These are phyloP conservation scores for Eleusine indica DNA, from an alignment of 176 grass and related monocot species.

Conservation along the genomic window DNA sequence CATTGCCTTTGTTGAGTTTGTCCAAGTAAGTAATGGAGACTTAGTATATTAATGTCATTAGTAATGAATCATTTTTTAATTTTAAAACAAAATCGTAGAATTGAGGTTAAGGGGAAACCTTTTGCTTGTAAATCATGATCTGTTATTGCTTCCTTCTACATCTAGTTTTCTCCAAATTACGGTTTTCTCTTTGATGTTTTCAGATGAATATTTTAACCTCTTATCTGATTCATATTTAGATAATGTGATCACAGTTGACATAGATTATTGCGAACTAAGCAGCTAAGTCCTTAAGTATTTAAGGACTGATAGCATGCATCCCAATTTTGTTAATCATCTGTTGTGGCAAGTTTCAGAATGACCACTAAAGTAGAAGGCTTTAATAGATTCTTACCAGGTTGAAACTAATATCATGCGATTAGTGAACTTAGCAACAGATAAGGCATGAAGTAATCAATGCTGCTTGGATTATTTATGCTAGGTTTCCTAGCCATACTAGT, in stretches of 20 bases:
- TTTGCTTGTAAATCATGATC: slow-evolving; percentile 1
- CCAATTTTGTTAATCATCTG: neutral
- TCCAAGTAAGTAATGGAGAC: slow-evolving; percentile 61
- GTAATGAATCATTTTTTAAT: neutral
- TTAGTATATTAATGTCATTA: neutral
- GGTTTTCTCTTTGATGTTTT: neutral
- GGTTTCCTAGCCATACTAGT: neutral
- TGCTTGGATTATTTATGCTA: neutral
- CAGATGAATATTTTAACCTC: neutral
- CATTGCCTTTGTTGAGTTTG: slow-evolving; percentile 92
- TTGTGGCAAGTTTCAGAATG: slow-evolving; percentile 25
- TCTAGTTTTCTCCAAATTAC: slow-evolving; percentile 7
- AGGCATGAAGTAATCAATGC: neutral
- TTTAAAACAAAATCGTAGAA: neutral
- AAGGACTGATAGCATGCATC: neutral
- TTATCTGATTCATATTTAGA: neutral
- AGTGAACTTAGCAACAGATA: neutral
- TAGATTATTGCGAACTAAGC: neutral
- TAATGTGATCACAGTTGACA: slow-evolving; percentile 2
- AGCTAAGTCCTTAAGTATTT: neutral
- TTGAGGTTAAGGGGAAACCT: neutral
- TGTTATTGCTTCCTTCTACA: slow-evolving; percentile 12
- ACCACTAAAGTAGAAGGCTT: neutral
- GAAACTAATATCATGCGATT: neutral
- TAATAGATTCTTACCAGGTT: neutral